These are phyloP conservation scores for Chrysanthemum lavandulifolium DNA, from an alignment of 129 eudicot genomes.

Conservation along the genomic window DNA sequence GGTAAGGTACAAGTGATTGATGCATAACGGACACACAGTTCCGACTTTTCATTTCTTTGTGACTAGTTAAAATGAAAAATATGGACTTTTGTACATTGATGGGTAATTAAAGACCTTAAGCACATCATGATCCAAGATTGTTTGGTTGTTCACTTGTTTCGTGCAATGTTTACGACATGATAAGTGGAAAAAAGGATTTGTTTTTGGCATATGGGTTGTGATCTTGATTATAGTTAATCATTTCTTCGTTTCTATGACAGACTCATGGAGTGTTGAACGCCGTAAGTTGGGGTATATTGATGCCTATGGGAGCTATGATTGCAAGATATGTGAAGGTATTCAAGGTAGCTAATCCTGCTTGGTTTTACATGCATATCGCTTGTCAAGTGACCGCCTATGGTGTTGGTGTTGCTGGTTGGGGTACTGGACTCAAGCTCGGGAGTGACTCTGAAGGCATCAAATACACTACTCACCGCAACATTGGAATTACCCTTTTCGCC, in stretches of 20 bases:
- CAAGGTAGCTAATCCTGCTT: conserved; percentile 80
- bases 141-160: background rate
- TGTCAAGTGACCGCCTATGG: conserved; percentile 75
- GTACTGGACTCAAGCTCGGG: conserved; percentile 81
- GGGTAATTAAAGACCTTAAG: background rate
- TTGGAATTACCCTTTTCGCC: conserved; percentile 78
- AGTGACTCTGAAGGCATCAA: conserved; percentile 58
- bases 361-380: conserved; percentile 86
- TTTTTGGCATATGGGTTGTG: background rate
- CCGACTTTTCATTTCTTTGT: background rate
- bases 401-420: conserved; percentile 89
- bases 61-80: background rate
- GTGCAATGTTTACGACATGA: background rate
- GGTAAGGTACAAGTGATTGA: background rate
- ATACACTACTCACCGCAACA: conserved; percentile 57
- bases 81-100: background rate
- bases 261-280: conserved; percentile 87
- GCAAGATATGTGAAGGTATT: conserved; percentile 93
- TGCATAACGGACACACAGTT: background rate
- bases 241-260: conserved; percentile 33
- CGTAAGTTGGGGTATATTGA: conserved; percentile 88
- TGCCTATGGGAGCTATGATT: conserved; percentile 87
- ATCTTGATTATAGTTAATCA: background rate
- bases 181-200: background rate
- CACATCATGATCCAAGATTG: background rate